Percentiles rank a stretch among this genome's conserved stretches.
Conservation (phyloP, 2,329 filamentous ascomycete genomes). For the Aureobasidium sp. region DNA sequence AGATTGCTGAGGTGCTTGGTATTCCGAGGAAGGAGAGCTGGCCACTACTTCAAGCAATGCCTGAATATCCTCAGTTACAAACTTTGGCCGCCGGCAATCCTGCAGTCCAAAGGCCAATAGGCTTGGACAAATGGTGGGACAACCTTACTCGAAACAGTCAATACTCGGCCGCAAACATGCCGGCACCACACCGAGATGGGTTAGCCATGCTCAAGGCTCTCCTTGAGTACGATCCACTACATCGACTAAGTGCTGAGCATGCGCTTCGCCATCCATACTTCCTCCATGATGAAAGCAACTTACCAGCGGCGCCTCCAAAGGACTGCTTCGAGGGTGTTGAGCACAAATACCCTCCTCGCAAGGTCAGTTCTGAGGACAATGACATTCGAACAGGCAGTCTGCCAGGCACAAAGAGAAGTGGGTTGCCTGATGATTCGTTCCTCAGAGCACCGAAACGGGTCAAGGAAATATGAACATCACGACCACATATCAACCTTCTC, state of each 20-base stretch:
- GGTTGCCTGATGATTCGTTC: constrained; percentile 73
- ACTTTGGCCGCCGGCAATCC: constrained; percentile 36
- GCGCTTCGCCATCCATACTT: constrained; percentile 93
- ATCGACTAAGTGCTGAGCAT: constrained; percentile 76
- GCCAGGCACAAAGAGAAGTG: constrained; percentile 84
- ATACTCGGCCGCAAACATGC: constrained; percentile 29
- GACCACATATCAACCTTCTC: background rate
- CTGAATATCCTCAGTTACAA: constrained; percentile 55
- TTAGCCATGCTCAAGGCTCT: constrained; percentile 73
- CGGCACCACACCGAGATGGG: constrained; percentile 52
- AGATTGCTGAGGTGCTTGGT: constrained; percentile 94
- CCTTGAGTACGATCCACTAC: constrained; percentile 86
- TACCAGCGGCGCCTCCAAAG: constrained; percentile 40
- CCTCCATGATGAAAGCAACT: constrained; percentile 30
- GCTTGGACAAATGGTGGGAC: constrained; percentile 61
- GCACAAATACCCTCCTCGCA: constrained; percentile 78
- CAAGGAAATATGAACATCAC: constrained; percentile 35
- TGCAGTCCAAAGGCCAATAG: constrained; percentile 44
- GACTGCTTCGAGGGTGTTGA: constrained; percentile 90
- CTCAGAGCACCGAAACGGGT: constrained; percentile 48
- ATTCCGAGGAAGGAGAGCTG: constrained; percentile 81
- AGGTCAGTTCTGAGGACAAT: constrained; percentile 90
- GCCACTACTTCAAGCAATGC: constrained; percentile 77
- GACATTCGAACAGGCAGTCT: constrained; percentile 87
- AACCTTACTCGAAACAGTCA: constrained; percentile 40